phyloP scores from a whole-genome alignment of 345 rosid species.

The Camelina neglecta region DNA sequence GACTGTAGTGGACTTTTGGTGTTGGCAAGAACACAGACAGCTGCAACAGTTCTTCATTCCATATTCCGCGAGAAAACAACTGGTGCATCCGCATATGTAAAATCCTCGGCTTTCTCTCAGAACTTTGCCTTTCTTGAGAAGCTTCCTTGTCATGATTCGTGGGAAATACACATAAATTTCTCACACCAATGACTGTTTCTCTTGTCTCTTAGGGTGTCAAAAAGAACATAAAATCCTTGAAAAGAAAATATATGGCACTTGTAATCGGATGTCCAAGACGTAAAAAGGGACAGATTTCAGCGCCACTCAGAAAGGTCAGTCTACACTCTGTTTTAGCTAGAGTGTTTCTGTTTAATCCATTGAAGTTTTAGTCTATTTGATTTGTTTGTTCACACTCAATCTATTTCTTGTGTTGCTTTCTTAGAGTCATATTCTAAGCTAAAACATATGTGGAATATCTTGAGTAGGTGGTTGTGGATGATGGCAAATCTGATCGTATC shows the following conservation, averaged over 20 bases:
- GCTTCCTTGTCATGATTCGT: neutral
- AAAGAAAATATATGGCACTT: constrained; percentile 81
- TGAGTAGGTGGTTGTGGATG: constrained; percentile 73
- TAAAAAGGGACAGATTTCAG: constrained; percentile 69
- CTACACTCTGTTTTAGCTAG: neutral
- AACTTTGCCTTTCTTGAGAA: constrained; percentile 20
- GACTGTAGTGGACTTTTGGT: constrained; percentile 95
- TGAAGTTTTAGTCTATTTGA: constrained; percentile 1
- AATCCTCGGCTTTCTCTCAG: constrained; percentile 20
- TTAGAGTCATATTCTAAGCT: constrained; percentile 8
- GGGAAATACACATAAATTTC: constrained; percentile 10
- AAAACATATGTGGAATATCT: constrained; percentile 13
- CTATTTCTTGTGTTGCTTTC: constrained; percentile 8
- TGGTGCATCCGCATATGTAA: constrained; percentile 66
- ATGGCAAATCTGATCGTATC: constrained; percentile 91
- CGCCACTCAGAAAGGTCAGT: constrained; percentile 80
- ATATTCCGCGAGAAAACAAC: constrained; percentile 87
- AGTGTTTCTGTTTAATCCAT: constrained; percentile 8
- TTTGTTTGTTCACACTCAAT: neutral
- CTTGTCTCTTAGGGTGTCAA: constrained; percentile 53
- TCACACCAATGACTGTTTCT: neutral
- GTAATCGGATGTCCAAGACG: constrained; percentile 80
- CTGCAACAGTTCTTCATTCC: constrained; percentile 79
- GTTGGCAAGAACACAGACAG: constrained; percentile 87
- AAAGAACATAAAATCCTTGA: constrained; percentile 55